Percentiles rank a stretch among this genome's conserved stretches.
These are phyloP conservation scores for Phyllachora maydis DNA, from an alignment of 2,329 filamentous ascomycete genomes.

Conservation along the genomic window DNA sequence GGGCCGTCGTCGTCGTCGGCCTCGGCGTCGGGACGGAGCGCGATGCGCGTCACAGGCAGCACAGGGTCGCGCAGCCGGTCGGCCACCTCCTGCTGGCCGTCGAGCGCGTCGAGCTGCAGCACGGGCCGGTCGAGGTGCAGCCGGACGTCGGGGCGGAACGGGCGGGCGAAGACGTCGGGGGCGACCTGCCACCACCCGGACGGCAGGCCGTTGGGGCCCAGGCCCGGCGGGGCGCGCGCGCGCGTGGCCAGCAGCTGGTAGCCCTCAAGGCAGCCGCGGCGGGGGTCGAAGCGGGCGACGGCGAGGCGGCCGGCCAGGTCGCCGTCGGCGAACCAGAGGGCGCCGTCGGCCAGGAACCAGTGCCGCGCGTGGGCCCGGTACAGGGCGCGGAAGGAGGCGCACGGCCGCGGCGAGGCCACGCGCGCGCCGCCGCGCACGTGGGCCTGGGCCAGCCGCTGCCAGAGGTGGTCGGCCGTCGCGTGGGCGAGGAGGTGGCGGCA, in stretches of 20 bases:
- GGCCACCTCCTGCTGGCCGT: too few relatives aligned
- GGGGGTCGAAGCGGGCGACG: slow-evolving; percentile 54
- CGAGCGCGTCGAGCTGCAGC: slow-evolving; percentile 31
- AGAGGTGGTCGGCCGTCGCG: slow-evolving; percentile 45
- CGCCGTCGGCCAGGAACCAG: slow-evolving; percentile 68
- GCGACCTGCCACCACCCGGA: slow-evolving; percentile 57
- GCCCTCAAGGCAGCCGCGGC: slow-evolving; percentile 57
- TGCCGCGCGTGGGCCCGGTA: slow-evolving; percentile 56
- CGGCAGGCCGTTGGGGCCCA: too few relatives aligned
- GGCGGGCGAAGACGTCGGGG: slow-evolving; percentile 44
- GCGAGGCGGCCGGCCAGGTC: slow-evolving; percentile 56
- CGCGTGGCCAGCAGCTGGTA: slow-evolving; percentile 54
- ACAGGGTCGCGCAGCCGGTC: too few relatives aligned
- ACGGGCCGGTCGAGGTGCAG: slow-evolving; percentile 60
- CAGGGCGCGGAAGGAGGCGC: slow-evolving; percentile 44
- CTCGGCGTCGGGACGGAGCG: too few relatives aligned
- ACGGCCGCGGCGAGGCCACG: slow-evolving; percentile 35
- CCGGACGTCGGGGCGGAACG: slow-evolving; percentile 48
- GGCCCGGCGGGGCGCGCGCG: too few relatives aligned
- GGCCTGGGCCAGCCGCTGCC: slow-evolving; percentile 48
- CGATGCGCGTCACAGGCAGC: too few relatives aligned
- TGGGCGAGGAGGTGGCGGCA: slow-evolving; percentile 40
- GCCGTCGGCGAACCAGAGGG: slow-evolving; percentile 70
- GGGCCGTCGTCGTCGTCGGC: too few relatives aligned
- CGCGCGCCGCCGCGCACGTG: slow-evolving; percentile 36